These are phyloP conservation scores for Aegilops bicornis DNA, from an alignment of 176 grass and related monocot species.

Conservation along the genomic window DNA sequence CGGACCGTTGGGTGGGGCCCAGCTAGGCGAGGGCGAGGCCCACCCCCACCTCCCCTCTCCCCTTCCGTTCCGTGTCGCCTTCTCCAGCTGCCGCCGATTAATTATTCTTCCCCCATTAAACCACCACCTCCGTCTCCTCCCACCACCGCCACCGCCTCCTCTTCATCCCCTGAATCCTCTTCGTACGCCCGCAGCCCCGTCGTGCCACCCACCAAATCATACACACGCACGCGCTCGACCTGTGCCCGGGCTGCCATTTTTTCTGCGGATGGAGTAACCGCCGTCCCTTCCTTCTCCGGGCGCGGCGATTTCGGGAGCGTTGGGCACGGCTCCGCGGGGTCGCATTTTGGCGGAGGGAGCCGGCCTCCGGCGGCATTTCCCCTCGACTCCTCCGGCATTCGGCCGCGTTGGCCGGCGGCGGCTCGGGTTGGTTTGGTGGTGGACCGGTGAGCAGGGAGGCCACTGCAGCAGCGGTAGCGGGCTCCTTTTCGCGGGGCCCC, in stretches of 20 bases:
- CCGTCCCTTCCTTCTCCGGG: neutral
- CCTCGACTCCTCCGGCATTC: neutral
- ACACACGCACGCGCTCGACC: neutral
- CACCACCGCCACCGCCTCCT: no score
- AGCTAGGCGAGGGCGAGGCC: neutral
- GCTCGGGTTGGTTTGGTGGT: slow-evolving; percentile 11
- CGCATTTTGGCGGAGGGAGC: neutral
- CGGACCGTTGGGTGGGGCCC: slow-evolving; percentile 26
- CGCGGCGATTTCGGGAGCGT: neutral
- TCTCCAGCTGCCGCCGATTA: slow-evolving; percentile 62
- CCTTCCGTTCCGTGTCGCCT: slow-evolving; percentile 41
- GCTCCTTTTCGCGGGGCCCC: slow-evolving; percentile 14
- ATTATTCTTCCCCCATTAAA: slow-evolving; percentile 60
- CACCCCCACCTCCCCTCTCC: neutral
- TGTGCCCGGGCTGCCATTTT: neutral
- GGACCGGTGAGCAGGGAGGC: neutral
- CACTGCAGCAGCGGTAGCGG: neutral
- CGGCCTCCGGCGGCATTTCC: slow-evolving; percentile 9
- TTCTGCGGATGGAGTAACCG: neutral
- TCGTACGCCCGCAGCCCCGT: slow-evolving; percentile 19
- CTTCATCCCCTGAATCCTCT: neutral
- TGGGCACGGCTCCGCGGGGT: neutral
- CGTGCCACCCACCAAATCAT: slow-evolving; percentile 35
- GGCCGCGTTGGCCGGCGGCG: neutral
- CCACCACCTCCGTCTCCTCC: slow-evolving; percentile 16